Conservation (phyloP, 176 grass and related monocot genomes). For the Eleusine coracana region DNA sequence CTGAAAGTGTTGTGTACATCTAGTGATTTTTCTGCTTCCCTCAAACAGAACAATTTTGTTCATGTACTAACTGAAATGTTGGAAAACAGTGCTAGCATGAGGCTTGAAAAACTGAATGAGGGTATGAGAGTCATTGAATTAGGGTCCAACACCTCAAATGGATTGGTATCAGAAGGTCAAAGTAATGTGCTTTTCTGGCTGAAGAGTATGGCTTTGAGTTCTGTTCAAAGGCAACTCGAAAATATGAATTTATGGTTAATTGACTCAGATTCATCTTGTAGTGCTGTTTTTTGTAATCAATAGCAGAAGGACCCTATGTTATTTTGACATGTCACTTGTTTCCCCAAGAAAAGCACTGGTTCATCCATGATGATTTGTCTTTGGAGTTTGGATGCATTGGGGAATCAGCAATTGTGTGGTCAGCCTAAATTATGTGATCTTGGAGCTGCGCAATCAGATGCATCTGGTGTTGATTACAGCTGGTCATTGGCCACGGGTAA, state of each 20-base stretch:
- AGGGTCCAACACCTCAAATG: slow-evolving; percentile 42
- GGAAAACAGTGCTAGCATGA: slow-evolving; percentile 38
- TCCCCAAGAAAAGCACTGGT: neutral
- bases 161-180: slow-evolving; percentile 32
- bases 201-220: slow-evolving; percentile 38
- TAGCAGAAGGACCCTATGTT: slow-evolving; percentile 32
- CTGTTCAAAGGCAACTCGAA: slow-evolving; percentile 64
- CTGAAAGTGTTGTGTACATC: slow-evolving; percentile 40
- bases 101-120: slow-evolving; percentile 57
- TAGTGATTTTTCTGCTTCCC: slow-evolving; percentile 16
- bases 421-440: slow-evolving; percentile 10
- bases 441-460: slow-evolving; percentile 17
- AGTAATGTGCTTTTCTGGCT: slow-evolving; percentile 68
- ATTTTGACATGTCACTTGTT: slow-evolving; percentile 28
- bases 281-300: slow-evolving; percentile 72
- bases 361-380: slow-evolving; percentile 16
- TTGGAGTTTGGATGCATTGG: neutral
- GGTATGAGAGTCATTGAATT: slow-evolving; percentile 47
- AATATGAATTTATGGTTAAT: slow-evolving; percentile 70
- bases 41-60: slow-evolving; percentile 48
- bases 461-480: neutral
- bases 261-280: slow-evolving; percentile 85
- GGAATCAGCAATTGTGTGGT: neutral
- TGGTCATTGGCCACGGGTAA: slow-evolving; percentile 2
- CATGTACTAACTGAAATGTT: slow-evolving; percentile 47